Evolutionary conservation across 2,329 filamentous ascomycete species (phyloP).

Genomic region (Fusarium oligoseptatum): DNA sequence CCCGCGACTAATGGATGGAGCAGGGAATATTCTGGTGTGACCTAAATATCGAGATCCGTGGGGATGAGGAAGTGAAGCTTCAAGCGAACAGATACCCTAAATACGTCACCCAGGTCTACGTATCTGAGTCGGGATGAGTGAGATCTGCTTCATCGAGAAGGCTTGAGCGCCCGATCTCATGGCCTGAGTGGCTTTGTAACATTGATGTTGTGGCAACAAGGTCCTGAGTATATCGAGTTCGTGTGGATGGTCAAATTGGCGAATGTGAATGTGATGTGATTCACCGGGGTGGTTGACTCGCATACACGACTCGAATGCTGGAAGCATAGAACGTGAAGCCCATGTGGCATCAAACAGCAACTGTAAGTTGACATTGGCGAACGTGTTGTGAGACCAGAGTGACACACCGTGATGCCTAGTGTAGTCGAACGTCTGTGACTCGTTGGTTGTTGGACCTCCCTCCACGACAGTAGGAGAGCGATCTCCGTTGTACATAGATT

Average conservation of each 20-base stretch:
- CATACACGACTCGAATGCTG: background rate
- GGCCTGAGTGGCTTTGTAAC: slow-evolving; percentile 3
- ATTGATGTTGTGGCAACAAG: slow-evolving; percentile 11
- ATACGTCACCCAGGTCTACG: background rate
- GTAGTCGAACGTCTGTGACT: background rate
- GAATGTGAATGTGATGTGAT: background rate
- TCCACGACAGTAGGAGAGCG: slow-evolving; percentile 7
- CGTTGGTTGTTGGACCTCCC: slow-evolving; percentile 1
- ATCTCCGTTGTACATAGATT: background rate
- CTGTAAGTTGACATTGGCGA: background rate
- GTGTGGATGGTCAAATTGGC: background rate
- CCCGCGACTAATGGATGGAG: slow-evolving; percentile 23
- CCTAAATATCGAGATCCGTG: slow-evolving; percentile 9
- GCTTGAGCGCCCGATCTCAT: background rate
- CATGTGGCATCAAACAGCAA: background rate
- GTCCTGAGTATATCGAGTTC: slow-evolving; percentile 6
- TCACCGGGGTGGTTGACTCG: background rate
- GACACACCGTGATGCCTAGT: background rate
- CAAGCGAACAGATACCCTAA: slow-evolving; percentile 3
- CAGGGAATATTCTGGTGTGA: slow-evolving; percentile 17
- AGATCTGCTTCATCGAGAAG: slow-evolving; percentile 3
- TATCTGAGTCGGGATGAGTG: background rate
- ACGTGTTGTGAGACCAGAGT: slow-evolving; percentile 7
- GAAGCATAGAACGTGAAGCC: background rate
- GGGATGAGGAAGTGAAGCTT: slow-evolving; percentile 7